Evolutionary conservation across 2,329 filamentous ascomycete genomes (phyloP).

Genomic region (Trichoderma sp.): DNA sequence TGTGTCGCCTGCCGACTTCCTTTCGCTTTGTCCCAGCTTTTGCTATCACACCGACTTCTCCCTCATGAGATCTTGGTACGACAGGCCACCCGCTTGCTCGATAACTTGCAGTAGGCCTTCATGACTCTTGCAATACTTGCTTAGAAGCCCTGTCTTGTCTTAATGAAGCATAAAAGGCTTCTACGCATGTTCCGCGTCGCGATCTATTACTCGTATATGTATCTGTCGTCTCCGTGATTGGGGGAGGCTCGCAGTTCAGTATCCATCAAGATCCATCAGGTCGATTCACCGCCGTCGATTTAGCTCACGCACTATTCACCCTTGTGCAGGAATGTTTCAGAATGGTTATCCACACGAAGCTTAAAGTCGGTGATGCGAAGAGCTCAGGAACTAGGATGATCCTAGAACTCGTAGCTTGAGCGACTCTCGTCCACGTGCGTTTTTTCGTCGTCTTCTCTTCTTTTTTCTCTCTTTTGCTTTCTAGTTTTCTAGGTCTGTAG

Average conservation of each 20-base stretch:
- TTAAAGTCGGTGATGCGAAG: slow-evolving; percentile 18
- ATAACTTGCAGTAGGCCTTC: background rate
- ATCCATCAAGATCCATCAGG: slow-evolving; percentile 21
- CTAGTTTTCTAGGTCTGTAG: slow-evolving; percentile 10
- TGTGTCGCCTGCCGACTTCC: background rate
- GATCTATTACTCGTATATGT: background rate
- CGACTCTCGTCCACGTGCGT: background rate
- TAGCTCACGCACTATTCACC: slow-evolving; percentile 20
- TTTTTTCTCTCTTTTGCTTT: background rate
- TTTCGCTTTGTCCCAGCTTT: background rate
- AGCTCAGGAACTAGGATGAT: background rate
- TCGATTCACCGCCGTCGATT: slow-evolving; percentile 25
- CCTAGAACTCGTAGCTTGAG: background rate
- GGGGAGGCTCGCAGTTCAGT: background rate
- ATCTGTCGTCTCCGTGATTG: slow-evolving; percentile 10
- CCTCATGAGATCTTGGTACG: slow-evolving; percentile 10
- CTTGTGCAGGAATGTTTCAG: slow-evolving; percentile 21
- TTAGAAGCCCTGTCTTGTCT: background rate
- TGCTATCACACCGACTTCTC: slow-evolving; percentile 15
- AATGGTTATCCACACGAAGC: slow-evolving; percentile 4
- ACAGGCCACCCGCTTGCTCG: background rate
- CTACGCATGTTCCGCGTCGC: background rate
- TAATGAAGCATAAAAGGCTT: background rate
- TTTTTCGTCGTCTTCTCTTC: background rate
- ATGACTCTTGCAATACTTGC: background rate